Evolutionary conservation across 495 filamentous ascomycete species (phyloP).

Genomic region (Aspergillus avenaceus): DNA sequence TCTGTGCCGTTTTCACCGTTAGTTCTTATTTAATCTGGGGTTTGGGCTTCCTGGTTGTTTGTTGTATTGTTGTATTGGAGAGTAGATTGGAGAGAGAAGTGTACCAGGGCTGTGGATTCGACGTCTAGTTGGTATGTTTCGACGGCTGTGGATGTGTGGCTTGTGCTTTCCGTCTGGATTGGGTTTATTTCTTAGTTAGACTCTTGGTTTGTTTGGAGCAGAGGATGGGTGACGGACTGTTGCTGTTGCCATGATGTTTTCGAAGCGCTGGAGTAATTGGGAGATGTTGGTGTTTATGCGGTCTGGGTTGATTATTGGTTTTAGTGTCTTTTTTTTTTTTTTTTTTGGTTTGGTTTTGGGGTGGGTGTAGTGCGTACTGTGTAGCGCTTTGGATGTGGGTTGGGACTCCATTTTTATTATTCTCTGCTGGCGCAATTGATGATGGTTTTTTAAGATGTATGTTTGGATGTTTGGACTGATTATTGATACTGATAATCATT

Average conservation of each 20-base stretch:
- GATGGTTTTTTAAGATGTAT: background rate
- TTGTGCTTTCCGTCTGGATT: conserved; percentile 34
- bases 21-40: background rate
- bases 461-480: background rate
- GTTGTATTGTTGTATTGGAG: background rate
- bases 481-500: background rate
- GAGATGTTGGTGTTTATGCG: conserved; percentile 52
- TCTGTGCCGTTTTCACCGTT: too few relatives aligned
- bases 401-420: conserved; percentile 33
- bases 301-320: conserved; percentile 37
- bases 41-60: background rate
- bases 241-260: conserved; percentile 56
- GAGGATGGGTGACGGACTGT: conserved; percentile 34
- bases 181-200: too few relatives aligned
- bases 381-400: conserved; percentile 33
- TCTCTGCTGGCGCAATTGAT: background rate
- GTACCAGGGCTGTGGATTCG: conserved; percentile 60
- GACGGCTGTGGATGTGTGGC: conserved; percentile 47
- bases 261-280: conserved; percentile 56
- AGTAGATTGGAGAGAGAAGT: background rate
- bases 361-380: conserved; percentile 21
- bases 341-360: conserved; percentile 31
- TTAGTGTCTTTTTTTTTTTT: too few relatives aligned
- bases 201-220: too few relatives aligned
- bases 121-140: conserved; percentile 60